Percentiles rank a stretch among this genome's conserved stretches.
Evolutionary conservation across 345 rosid species (phyloP).

Genomic region (Eucalyptus grandis): DNA sequence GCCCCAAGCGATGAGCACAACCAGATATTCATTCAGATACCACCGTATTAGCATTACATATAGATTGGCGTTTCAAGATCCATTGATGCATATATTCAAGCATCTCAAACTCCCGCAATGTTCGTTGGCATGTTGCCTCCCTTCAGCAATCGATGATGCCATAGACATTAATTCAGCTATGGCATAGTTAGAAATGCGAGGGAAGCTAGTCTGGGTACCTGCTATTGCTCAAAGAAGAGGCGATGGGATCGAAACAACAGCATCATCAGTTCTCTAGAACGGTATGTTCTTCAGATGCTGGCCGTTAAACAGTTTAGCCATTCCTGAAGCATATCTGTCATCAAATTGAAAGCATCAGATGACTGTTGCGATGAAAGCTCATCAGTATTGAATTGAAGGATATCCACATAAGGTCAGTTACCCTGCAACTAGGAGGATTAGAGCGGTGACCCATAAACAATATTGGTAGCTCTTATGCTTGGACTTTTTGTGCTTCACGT

Average conservation of each 20-base stretch:
- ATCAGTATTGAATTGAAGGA: neutral
- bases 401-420: neutral
- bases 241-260: no score
- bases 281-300: neutral
- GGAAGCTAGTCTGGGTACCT: neutral
- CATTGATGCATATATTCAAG: neutral
- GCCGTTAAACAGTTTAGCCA: conserved; percentile 28
- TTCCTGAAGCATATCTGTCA: conserved; percentile 41
- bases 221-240: neutral
- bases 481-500: conserved; percentile 37
- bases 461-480: conserved; percentile 67
- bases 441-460: conserved; percentile 24
- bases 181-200: neutral
- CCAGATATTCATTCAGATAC: neutral
- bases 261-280: neutral
- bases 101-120: neutral
- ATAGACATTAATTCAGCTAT: neutral
- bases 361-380: neutral
- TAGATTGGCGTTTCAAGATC: neutral
- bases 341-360: neutral
- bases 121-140: neutral
- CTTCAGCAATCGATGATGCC: neutral
- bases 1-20: neutral
- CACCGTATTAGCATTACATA: neutral
- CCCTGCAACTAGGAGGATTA: conserved; percentile 47